Evolutionary conservation across 768 basidiomycete genomes (phyloP).

Genomic region (Amanita rubescens): DNA sequence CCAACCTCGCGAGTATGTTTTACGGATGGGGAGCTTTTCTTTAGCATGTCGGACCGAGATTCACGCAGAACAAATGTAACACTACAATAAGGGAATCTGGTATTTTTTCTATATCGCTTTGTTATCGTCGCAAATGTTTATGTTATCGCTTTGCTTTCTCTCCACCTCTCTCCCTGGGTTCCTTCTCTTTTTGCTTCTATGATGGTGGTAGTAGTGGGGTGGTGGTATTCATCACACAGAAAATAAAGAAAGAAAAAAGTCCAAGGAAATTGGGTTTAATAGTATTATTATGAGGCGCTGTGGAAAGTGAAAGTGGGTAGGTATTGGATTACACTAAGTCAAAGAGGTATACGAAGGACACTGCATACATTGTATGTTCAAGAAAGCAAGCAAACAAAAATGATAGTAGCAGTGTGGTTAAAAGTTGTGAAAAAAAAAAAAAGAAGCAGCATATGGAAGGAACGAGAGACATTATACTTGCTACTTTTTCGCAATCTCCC

Average conservation of each 20-base stretch:
- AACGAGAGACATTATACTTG: not conserved
- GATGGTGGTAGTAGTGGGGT: too few species aligned
- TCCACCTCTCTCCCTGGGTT: not conserved
- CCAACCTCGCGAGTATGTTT: constrained; percentile 76
- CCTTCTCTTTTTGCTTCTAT: not conserved
- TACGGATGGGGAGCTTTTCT: constrained; percentile 20
- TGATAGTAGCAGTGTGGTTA: not conserved
- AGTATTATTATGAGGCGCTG: too few species aligned
- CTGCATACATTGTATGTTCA: too few species aligned
- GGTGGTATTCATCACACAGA: not conserved
- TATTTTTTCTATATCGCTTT: too few species aligned
- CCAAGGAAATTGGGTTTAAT: too few species aligned
- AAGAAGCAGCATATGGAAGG: not conserved
- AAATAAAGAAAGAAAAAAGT: not conserved
- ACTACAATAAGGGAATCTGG: too few species aligned
- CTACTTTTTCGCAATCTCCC: constrained; percentile 68
- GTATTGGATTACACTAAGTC: too few species aligned
- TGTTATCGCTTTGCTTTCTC: not conserved
- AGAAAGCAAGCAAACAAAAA: constrained; percentile 1
- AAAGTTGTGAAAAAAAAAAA: too few species aligned
- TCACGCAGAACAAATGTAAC: not conserved
- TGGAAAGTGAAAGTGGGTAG: too few species aligned
- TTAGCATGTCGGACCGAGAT: not conserved
- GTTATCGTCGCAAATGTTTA: too few species aligned
- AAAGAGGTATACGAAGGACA: too few species aligned